Evolutionary conservation across 495 filamentous ascomycete species (phyloP), one percentile per base, ranked within the genome.

Genomic region (Penicillium longicatenatum): DNA sequence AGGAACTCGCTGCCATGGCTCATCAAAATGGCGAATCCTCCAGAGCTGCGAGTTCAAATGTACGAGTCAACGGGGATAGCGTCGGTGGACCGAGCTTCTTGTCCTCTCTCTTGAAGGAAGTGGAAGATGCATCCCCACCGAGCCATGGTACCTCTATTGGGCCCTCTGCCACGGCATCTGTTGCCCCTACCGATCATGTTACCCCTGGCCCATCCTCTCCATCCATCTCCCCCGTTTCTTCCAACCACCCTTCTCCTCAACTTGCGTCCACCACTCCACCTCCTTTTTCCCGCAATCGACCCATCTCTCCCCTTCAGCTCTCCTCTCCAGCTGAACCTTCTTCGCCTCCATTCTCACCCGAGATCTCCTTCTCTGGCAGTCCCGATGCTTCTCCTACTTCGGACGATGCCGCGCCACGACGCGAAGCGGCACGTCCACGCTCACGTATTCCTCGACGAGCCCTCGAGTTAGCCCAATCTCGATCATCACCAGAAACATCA

Each of bases 81-180:
- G 49, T 67, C 35, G 69, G 68, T 49, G 81, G 80, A 41, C 82
- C 84, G 55, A 78, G 84, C 70, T 96, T 97, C 71, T 73, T 97
- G 4, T 86, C 89, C 39, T 92, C 91, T 0, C 78, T 97, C 14
- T 75, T 97, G 48, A 89, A 88, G 62, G 92, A 97, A 65, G 92
- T 97, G 0, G 91, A 95, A 70, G 85, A 84, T 62, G 85, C 88
- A 3, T 79, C 80, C 1, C 65, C 69, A 49, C 72, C 86, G 1
- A 83, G 83, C 31, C 83, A 84, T 48, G 77, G 68, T 16, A 69
- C 81, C 26, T 76, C 80, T 12, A 72, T 72, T 39, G 75, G 58
- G 66, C 78, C 56, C 63, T 82, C 67, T 61, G 81, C 61, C 63
- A 77, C 63, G 52, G 66, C 68, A 63, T 81, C 65, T 66, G 83